phyloP scores from a whole-genome alignment of 257 asterid species.

The Gardenia jasminoides region DNA sequence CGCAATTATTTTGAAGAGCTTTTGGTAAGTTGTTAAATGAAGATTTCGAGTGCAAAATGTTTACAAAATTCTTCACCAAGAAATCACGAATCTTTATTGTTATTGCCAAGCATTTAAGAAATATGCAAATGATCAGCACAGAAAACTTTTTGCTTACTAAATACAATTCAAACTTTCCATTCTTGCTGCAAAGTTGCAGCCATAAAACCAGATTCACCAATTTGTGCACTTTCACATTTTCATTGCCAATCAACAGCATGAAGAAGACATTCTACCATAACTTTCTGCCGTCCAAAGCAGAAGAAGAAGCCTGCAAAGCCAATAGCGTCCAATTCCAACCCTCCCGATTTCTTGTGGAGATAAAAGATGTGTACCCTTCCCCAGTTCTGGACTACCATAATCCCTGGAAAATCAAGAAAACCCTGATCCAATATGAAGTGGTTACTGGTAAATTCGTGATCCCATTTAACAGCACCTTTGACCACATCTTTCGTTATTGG shows the following conservation, averaged over 20 bases:
- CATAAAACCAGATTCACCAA: background rate
- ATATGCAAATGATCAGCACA: background rate
- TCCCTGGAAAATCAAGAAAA: constrained; percentile 40
- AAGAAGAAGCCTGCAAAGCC: constrained; percentile 27
- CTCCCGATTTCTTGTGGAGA: constrained; percentile 42
- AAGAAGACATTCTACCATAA: constrained; percentile 44
- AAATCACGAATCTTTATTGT: background rate
- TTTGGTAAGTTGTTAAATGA: background rate
- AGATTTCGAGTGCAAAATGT: background rate
- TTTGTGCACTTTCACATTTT: background rate
- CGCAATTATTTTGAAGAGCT: background rate
- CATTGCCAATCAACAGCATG: background rate
- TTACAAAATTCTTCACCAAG: background rate
- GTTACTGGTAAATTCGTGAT: constrained; percentile 29
- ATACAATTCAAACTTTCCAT: background rate
- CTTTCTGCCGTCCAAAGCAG: constrained; percentile 37
- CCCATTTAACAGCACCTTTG: constrained; percentile 36
- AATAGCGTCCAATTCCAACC: background rate
- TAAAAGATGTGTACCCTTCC: constrained; percentile 34
- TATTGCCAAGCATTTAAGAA: background rate
- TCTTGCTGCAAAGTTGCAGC: constrained; percentile 5
- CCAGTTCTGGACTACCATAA: constrained; percentile 27
- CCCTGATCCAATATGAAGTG: constrained; percentile 29
- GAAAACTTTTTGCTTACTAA: background rate
- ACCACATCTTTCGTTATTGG: constrained; percentile 50